Evolutionary conservation across 2,329 filamentous ascomycete genomes (phyloP).

Genomic region (Fusarium pseudocircinatum): DNA sequence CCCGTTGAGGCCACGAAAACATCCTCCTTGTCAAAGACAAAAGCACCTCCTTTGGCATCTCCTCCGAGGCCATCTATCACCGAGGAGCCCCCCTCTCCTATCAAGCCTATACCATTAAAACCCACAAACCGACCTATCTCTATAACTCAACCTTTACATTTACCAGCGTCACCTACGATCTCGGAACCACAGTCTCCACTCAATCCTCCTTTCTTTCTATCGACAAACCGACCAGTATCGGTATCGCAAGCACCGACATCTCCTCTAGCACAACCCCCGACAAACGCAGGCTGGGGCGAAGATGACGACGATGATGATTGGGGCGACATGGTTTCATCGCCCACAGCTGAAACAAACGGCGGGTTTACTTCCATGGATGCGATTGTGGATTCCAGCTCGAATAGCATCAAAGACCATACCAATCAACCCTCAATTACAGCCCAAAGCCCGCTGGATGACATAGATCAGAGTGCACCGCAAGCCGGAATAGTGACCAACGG

Average conservation of each 20-base stretch:
- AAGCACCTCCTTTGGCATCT: neutral
- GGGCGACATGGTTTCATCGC: constrained; percentile 66
- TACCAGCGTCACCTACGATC: constrained; percentile 26
- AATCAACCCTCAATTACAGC: constrained; percentile 18
- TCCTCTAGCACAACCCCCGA: constrained; percentile 36
- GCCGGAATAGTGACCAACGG: neutral
- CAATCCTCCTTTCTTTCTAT: constrained; percentile 6
- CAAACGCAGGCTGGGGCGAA: constrained; percentile 24
- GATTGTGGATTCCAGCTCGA: neutral
- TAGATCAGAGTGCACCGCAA: neutral
- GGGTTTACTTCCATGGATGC: constrained; percentile 32
- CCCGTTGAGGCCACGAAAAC: constrained; percentile 14
- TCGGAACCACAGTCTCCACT: constrained; percentile 25
- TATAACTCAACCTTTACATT: constrained; percentile 27
- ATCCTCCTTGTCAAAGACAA: constrained; percentile 5
- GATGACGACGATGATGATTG: constrained; percentile 62
- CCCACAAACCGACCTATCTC: constrained; percentile 32
- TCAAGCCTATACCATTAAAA: constrained; percentile 24
- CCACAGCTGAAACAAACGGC: constrained; percentile 34
- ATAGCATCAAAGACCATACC: neutral
- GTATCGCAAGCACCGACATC: constrained; percentile 33
- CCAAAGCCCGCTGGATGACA: constrained; percentile 12
- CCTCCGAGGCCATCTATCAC: constrained; percentile 11
- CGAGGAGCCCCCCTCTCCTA: constrained; percentile 24
- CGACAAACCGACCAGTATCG: constrained; percentile 24